Base-by-base conservation (phyloP, 2,329 filamentous ascomycete species). In the Penicillium rolfsii region DNA sequence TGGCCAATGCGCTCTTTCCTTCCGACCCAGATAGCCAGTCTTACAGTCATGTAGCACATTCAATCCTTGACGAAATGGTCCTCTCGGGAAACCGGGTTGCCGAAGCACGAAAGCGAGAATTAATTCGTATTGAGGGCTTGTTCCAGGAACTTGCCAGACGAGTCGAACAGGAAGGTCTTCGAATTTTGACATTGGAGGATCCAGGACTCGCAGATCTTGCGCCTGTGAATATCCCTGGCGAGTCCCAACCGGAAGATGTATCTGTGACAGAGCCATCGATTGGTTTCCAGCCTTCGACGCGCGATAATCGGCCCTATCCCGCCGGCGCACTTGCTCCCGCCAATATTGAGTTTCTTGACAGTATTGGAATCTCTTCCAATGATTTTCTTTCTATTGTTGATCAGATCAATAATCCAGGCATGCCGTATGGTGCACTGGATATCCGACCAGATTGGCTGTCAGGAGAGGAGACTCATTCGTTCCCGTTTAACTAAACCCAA, bases 381-480 rank as follows among this genome's bases (percentile, higher is more conserved):
- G 76, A 78, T n/a, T 79, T 79, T 40, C 60, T 78, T 6, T 71
- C 71, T 0, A 76, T 79, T 11, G 72, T 77, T 9, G 67, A 79
- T 52, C 76, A 79, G 58, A 76, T 79, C 35, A 65, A 64, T 48
- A 62, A 63, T 28, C 38, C 57, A 28, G 67, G 64, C 26, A 24
- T 62, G 45, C 52, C 60, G 12, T 33, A 55, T 14, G 36, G 36
- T 11, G 22, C 57, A 36, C 46, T 57, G 57, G 36, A 52, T 63
- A 8, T 28, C 61, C 8, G 59, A 63, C 52, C 40, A 45, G 52
- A 55, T 19, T 46, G 52, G 52, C 8, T 55, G 14, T 24, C 22
- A 7, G 40, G 52, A 22, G 52, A 22, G 6, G 22, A 45, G 24
- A 8, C 38, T 24, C 16, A 24, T 22, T 26, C 43, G 5, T 46